These are phyloP conservation scores for Agaricus sinodeliciosus DNA, from an alignment of 768 basidiomycete genomes.

Conservation along the genomic window DNA sequence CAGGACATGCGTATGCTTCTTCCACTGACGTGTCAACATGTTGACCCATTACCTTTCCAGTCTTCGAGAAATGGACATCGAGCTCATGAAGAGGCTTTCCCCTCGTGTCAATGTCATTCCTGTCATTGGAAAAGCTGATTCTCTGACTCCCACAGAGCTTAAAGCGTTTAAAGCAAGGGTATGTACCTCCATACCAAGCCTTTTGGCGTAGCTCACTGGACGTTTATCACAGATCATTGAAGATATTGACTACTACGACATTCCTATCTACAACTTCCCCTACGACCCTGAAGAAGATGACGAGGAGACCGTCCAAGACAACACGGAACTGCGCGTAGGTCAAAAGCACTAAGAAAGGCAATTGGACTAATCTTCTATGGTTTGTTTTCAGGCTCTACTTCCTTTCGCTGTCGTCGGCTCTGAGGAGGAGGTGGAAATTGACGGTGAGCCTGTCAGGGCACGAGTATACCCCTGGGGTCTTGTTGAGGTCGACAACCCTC, in stretches of 20 bases:
- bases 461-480: constrained; percentile 90
- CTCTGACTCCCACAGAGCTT: constrained; percentile 76
- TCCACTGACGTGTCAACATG: background rate
- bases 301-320: constrained; percentile 85
- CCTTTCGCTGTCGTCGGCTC: constrained; percentile 88
- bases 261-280: constrained; percentile 92
- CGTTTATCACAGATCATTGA: constrained; percentile 66
- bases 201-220: background rate
- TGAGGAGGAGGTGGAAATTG: constrained; percentile 79
- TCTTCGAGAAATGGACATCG: constrained; percentile 88
- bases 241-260: constrained; percentile 85
- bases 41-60: constrained; percentile 25
- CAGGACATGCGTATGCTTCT: constrained; percentile 68
- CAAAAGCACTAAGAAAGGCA: background rate
- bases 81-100: constrained; percentile 84
- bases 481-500: constrained; percentile 87
- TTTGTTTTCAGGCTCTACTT: constrained; percentile 44
- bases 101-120: constrained; percentile 93
- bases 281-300: constrained; percentile 93
- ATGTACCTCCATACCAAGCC: constrained; percentile 14
- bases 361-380: background rate
- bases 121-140: constrained; percentile 83
- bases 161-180: constrained; percentile 80
- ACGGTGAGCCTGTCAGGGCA: constrained; percentile 72
- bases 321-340: constrained; percentile 76